Percentiles rank a stretch among this genome's conserved stretches.
Conservation (phyloP, 352 stramenopile genomes). For the Pythium volutum region DNA sequence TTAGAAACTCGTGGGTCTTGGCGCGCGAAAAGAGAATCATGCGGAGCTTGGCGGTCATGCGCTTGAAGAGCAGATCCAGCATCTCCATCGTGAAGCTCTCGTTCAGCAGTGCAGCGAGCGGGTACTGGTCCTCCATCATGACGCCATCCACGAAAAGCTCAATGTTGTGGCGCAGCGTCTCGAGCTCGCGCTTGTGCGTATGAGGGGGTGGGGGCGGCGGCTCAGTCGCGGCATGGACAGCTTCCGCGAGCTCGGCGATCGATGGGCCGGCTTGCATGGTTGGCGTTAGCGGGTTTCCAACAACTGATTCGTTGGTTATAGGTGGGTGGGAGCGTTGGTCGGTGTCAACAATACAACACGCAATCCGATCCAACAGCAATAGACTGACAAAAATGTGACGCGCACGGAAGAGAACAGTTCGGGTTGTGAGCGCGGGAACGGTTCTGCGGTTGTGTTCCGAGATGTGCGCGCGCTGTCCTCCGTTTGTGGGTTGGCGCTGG, state of each 20-base stretch:
- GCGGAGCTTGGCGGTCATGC: conserved; percentile 76
- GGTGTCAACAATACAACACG: background rate
- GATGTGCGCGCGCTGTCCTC: background rate
- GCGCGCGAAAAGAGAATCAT: conserved; percentile 67
- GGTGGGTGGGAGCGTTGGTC: background rate
- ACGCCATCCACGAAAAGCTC: conserved; percentile 83
- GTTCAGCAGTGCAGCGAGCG: conserved; percentile 68
- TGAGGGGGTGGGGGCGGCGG: conserved; percentile 18
- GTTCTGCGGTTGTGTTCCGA: background rate
- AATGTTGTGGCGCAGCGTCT: conserved; percentile 65
- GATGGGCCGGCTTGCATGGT: conserved; percentile 2
- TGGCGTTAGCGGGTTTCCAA: background rate
- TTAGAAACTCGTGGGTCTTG: conserved; percentile 74
- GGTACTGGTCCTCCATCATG: conserved; percentile 60
- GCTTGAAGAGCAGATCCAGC: conserved; percentile 83
- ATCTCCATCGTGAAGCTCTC: conserved; percentile 82
- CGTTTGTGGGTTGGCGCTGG: background rate
- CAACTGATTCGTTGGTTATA: background rate
- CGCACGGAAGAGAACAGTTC: background rate
- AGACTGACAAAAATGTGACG: background rate
- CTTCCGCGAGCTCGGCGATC: conserved; percentile 8
- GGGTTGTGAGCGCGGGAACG: background rate
- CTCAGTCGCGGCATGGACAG: conserved; percentile 18
- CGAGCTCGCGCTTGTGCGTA: conserved; percentile 43
- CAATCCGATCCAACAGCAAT: background rate